Percentiles rank a stretch among this genome's conserved stretches.
phyloP scores from a whole-genome alignment of 2,329 filamentous ascomycete genomes.

The Fusarium gaditjirri region DNA sequence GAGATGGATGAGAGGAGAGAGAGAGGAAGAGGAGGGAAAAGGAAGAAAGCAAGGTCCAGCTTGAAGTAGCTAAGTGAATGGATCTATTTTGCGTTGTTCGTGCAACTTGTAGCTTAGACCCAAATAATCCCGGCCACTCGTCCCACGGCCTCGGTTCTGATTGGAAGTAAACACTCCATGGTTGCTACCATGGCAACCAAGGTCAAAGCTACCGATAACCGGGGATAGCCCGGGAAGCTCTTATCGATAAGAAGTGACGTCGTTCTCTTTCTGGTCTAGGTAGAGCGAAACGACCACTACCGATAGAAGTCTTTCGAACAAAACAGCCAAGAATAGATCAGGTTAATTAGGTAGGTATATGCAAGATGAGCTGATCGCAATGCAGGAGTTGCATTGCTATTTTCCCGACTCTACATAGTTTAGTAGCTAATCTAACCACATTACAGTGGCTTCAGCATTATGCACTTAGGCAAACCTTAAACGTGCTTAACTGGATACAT shows the following conservation, averaged over 20 bases:
- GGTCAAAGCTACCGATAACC: conserved; percentile 28
- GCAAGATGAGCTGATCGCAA: not conserved
- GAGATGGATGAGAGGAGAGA: conserved; percentile 15
- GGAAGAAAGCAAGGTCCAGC: conserved; percentile 24
- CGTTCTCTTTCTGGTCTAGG: conserved; percentile 2
- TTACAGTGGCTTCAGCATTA: not conserved
- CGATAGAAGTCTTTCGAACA: not conserved
- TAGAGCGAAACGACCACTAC: not conserved
- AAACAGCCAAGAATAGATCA: not conserved
- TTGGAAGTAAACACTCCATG: conserved; percentile 51
- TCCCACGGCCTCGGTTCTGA: conserved; percentile 36
- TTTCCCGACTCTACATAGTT: no score
- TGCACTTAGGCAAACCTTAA: conserved; percentile 1
- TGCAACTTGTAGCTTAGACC: conserved; percentile 37
- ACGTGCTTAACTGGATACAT: conserved; percentile 14
- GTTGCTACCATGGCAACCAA: conserved; percentile 52
- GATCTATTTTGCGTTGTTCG: conserved; percentile 40
- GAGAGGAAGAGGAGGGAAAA: conserved; percentile 22
- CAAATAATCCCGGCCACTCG: conserved; percentile 34
- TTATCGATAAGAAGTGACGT: conserved; percentile 46
- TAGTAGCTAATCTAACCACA: not conserved
- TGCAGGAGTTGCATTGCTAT: not conserved
- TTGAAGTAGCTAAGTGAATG: conserved; percentile 15
- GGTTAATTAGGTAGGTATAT: not conserved
- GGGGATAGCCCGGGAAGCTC: conserved; percentile 32